These are phyloP conservation scores for Drosera capensis DNA, from an alignment of 148 eudicot genomes.

Conservation along the genomic window DNA sequence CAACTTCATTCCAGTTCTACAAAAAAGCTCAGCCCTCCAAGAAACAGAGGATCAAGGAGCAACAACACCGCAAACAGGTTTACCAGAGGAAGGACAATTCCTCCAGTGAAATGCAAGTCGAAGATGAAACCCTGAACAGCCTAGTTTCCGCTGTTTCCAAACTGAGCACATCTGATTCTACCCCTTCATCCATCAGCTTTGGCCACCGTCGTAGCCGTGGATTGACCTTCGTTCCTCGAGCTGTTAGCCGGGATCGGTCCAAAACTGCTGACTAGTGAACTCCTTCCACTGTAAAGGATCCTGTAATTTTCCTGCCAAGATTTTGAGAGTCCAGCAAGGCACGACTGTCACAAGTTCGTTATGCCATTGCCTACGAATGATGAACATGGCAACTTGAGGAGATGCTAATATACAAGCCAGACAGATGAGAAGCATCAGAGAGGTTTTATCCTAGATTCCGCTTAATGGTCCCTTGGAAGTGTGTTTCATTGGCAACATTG, in stretches of 20 bases:
- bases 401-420: too few species aligned
- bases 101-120: slow-evolving; percentile 57
- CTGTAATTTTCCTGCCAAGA: too few species aligned
- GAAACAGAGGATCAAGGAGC: slow-evolving; percentile 67
- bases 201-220: slow-evolving; percentile 70
- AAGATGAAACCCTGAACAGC: slow-evolving; percentile 46
- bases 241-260: slow-evolving; percentile 51
- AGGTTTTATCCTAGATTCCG: too few species aligned
- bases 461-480: too few species aligned
- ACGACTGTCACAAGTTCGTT: too few species aligned
- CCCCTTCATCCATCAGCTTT: slow-evolving; percentile 75
- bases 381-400: too few species aligned
- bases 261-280: too few species aligned
- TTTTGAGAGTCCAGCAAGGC: too few species aligned
- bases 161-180: slow-evolving; percentile 44
- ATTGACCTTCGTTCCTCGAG: slow-evolving; percentile 64
- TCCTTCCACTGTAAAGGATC: too few species aligned
- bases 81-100: slow-evolving; percentile 22
- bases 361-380: too few species aligned
- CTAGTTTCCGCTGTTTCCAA: slow-evolving; percentile 72
- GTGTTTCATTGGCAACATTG: too few species aligned
- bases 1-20: slow-evolving; percentile 65
- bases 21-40: slow-evolving; percentile 70
- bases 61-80: slow-evolving; percentile 31
- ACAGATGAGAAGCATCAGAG: too few species aligned